A percentile compares a stretch with the other conserved stretches of the same genome.
phyloP scores from a whole-genome alignment of 257 asterid genomes.

The Schizonepeta tenuifolia region DNA sequence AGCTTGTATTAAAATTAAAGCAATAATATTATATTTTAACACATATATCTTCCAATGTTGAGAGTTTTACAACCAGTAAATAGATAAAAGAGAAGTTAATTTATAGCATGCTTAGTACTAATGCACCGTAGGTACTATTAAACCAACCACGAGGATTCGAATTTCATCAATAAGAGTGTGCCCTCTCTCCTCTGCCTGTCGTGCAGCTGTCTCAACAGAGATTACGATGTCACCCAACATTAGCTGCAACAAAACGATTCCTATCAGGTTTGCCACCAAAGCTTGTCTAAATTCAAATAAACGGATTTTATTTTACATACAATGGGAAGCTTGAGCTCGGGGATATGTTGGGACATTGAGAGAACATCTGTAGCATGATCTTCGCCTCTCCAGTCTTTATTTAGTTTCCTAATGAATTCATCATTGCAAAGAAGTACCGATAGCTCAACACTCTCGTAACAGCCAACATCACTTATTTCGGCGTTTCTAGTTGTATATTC shows the following conservation, averaged over 20 bases:
- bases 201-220: constrained; percentile 97
- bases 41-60: constrained; percentile 16
- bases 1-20: background rate
- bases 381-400: constrained; percentile 96
- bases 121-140: constrained; percentile 5
- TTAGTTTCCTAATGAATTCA: constrained; percentile 75
- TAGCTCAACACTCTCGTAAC: constrained; percentile 81
- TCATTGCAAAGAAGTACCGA: constrained; percentile 95
- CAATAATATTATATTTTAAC: constrained; percentile 14
- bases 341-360: constrained; percentile 96
- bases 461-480: constrained; percentile 62
- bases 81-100: constrained; percentile 25
- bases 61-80: background rate
- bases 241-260: constrained; percentile 58
- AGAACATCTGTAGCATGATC: constrained; percentile 95
- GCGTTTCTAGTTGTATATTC: constrained; percentile 70
- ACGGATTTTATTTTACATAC: constrained; percentile 51
- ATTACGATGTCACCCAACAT: constrained; percentile 95
- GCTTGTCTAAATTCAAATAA: constrained; percentile 15
- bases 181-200: constrained; percentile 94
- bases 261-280: constrained; percentile 38
- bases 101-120: constrained; percentile 18
- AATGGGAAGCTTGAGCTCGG: constrained; percentile 82
- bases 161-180: constrained; percentile 93
- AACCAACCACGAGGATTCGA: constrained; percentile 87